Percentiles rank a stretch among this genome's conserved stretches.
These are phyloP conservation scores for Ballota nigra DNA, from an alignment of 257 asterid genomes.

Conservation along the genomic window DNA sequence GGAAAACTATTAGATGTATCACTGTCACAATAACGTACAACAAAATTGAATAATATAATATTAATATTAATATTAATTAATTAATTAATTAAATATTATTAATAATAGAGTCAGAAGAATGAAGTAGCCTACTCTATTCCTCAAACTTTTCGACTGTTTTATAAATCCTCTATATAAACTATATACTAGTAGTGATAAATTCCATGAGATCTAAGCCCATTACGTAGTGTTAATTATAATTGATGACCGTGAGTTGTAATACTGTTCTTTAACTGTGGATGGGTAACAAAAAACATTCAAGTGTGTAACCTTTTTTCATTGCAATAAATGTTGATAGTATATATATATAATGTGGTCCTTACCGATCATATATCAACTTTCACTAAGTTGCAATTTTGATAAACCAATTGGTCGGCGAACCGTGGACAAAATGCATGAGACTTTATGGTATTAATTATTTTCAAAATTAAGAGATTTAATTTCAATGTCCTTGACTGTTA, in stretches of 20 bases:
- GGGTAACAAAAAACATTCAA: neutral
- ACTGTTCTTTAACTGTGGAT: neutral
- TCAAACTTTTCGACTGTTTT: neutral
- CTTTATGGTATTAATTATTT: too few species aligned
- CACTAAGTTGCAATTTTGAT: neutral
- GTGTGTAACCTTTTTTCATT: neutral
- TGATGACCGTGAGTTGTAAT: neutral
- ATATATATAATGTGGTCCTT: neutral
- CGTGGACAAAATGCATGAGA: neutral
- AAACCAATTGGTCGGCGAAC: neutral
- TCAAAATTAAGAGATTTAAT: neutral
- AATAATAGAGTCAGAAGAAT: neutral
- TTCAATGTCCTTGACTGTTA: neutral
- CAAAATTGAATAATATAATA: too few species aligned
- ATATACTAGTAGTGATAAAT: neutral
- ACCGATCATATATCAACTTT: neutral
- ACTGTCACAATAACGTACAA: too few species aligned
- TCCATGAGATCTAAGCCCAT: neutral
- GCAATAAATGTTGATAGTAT: neutral
- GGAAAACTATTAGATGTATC: too few species aligned
- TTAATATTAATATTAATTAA: too few species aligned
- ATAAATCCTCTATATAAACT: neutral
- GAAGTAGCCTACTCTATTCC: conserved; percentile 20
- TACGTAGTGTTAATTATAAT: conserved; percentile 14
- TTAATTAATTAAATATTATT: neutral